Evolutionary conservation across 495 filamentous ascomycete species (phyloP).

Genomic region (Rostrohypoxylon terebratum): DNA sequence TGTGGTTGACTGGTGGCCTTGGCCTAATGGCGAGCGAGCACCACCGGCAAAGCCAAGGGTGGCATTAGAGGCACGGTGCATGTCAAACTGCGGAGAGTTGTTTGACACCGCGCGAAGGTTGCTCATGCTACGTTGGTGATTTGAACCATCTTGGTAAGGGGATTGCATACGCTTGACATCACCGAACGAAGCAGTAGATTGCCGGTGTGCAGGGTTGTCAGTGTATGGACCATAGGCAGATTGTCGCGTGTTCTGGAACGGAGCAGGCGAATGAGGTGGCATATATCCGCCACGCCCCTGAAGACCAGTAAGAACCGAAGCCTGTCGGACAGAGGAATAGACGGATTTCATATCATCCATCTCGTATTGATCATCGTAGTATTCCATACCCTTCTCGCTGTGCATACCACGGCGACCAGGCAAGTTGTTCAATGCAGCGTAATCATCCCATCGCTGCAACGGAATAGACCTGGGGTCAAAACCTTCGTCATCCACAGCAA

Average conservation of each 20-base stretch:
- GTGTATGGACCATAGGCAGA: conserved; percentile 54
- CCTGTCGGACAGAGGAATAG: conserved; percentile 94
- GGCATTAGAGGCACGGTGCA: conserved; percentile 51
- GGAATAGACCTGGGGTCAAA: conserved; percentile 95
- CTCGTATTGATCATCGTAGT: conserved; percentile 82
- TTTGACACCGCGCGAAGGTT: conserved; percentile 54
- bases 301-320: conserved; percentile 91
- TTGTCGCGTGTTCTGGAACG: conserved; percentile 66
- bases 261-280: conserved; percentile 81
- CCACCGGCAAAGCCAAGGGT: conserved; percentile 57
- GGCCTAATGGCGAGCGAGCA: conserved; percentile 56
- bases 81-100: conserved; percentile 47
- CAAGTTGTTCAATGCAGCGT: conserved; percentile 88
- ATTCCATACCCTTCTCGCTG: conserved; percentile 72
- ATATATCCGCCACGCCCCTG: conserved; percentile 76
- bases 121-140: conserved; percentile 49
- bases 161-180: conserved; percentile 56
- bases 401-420: conserved; percentile 85
- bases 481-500: conserved; percentile 86
- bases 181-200: conserved; percentile 65
- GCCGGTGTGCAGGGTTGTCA: conserved; percentile 59
- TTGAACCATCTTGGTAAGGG: conserved; percentile 64
- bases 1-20: conserved; percentile 68
- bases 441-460: conserved; percentile 96
- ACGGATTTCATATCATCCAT: conserved; percentile 98